These are phyloP conservation scores for Teunomyces aglyptinius DNA, from an alignment of 805 yeast species.

Conservation along the genomic window DNA sequence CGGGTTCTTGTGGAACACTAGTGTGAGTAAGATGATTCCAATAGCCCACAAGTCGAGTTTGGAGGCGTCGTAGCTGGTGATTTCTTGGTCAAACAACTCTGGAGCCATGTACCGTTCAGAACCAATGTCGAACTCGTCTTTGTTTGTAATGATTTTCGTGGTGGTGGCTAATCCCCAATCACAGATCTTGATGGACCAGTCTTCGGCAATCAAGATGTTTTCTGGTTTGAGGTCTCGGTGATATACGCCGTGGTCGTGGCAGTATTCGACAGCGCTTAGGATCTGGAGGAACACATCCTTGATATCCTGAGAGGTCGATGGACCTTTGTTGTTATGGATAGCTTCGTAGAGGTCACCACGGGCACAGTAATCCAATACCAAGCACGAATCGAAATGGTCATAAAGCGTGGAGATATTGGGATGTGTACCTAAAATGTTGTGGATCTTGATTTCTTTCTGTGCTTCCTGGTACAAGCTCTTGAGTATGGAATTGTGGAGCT, in stretches of 20 bases:
- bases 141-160: slow-evolving; percentile 52
- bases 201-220: slow-evolving; percentile 28
- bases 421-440: slow-evolving; percentile 54
- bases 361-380: slow-evolving; percentile 74
- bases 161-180: slow-evolving; percentile 63
- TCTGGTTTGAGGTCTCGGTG: slow-evolving; percentile 31
- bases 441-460: slow-evolving; percentile 64
- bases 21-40: slow-evolving; percentile 78
- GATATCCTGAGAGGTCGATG: slow-evolving; percentile 54
- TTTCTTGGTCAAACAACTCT: slow-evolving; percentile 65
- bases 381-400: slow-evolving; percentile 52
- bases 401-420: slow-evolving; percentile 46
- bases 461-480: slow-evolving; percentile 52
- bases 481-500: slow-evolving; percentile 19
- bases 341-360: slow-evolving; percentile 87
- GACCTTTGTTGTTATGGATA: slow-evolving; percentile 62
- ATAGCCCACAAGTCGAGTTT: slow-evolving; percentile 88
- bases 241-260: slow-evolving; percentile 42
- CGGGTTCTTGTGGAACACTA: slow-evolving; percentile 87
- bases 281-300: slow-evolving; percentile 53
- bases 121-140: slow-evolving; percentile 70
- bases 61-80: slow-evolving; percentile 69
- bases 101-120: slow-evolving; percentile 95
- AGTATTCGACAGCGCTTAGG: slow-evolving; percentile 48
- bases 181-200: slow-evolving; percentile 56